phyloP scores from a whole-genome alignment of 306 rosid species.

The Cicer yamashitae region DNA sequence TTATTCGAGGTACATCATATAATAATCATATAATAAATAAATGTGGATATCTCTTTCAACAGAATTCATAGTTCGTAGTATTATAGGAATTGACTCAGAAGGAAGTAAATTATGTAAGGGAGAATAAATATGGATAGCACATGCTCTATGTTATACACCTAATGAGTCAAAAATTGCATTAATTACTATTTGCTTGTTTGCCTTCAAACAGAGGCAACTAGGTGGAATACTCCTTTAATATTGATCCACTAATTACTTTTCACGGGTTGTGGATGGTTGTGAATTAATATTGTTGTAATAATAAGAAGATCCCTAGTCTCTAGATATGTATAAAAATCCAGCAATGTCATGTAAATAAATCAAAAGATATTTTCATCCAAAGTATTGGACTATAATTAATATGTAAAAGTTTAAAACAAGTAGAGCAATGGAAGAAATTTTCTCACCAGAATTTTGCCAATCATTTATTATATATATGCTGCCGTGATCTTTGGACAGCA shows the following conservation, averaged over 20 bases:
- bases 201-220: constrained; percentile 38
- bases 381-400: neutral
- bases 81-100: too few relatives aligned
- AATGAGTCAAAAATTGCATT: constrained; percentile 35
- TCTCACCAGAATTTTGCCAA: neutral
- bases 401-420: neutral
- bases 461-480: neutral
- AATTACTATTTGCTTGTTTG: constrained; percentile 20
- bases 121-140: constrained; percentile 22
- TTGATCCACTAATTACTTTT: constrained; percentile 27
- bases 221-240: constrained; percentile 39
- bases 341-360: neutral
- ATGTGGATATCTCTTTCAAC: rapidly evolving
- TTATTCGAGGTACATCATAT: rapidly evolving
- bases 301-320: neutral
- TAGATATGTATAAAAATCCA: neutral
- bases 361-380: neutral
- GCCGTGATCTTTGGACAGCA: neutral
- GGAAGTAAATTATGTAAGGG: too few relatives aligned
- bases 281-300: constrained; percentile 29
- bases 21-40: too few relatives aligned
- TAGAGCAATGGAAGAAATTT: neutral
- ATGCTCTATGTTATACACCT: constrained; percentile 24
- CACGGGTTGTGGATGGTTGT: constrained; percentile 43
- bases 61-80: too few relatives aligned